Base-by-base conservation (phyloP, 306 rosid species). In the Alnus glutinosa region DNA sequence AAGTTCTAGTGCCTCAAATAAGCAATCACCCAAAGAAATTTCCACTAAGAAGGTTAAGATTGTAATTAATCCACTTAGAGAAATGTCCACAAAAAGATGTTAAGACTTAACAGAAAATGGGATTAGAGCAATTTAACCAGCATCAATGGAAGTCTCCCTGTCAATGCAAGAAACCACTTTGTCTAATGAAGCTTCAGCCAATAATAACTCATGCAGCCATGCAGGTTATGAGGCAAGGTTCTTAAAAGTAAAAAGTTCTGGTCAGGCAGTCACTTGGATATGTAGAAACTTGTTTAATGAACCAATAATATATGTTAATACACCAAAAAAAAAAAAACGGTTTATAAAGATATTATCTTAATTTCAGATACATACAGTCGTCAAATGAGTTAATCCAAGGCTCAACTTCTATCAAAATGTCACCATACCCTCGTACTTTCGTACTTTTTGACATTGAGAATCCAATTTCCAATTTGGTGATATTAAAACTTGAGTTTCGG, bases 1-100 rank as follows among this genome's bases (percentile, higher is more conserved):
- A 75, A 80, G 66, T 70, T 7, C 8, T 16, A 68, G 55, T 77
- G 62, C 55, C 55, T 2, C 2, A 47, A 55, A 74, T 52, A 79
- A 69, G 62, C 34, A 74, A 73, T 34, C 78, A 72, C 67, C 34
- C 3, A 63, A 13, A 58, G 13, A 71, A 80, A 77, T 30, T 51
- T 37, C 73, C 75, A 64, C 14, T 42, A 77, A 58, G 66, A 64
- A 70, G 42, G 64, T 1, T 70, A 70, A 64, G 61, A 7, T 18
- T 42, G 72, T 8, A 39, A 68, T 32, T 55, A 70, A 78, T 70
- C 61, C 49, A 79, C 57, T 68, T 61, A 9, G 74, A 77, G 75
- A 79, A 70, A 19, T n/a, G 66, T 66, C 71, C 69, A 2, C 39
- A 59, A 15, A 78, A 47, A 7, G 61, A 74, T 28, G 48, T 54